These are phyloP conservation scores for Phascolomyces articulosus DNA, from an alignment of 371 early-diverging fungal species.

Conservation along the genomic window DNA sequence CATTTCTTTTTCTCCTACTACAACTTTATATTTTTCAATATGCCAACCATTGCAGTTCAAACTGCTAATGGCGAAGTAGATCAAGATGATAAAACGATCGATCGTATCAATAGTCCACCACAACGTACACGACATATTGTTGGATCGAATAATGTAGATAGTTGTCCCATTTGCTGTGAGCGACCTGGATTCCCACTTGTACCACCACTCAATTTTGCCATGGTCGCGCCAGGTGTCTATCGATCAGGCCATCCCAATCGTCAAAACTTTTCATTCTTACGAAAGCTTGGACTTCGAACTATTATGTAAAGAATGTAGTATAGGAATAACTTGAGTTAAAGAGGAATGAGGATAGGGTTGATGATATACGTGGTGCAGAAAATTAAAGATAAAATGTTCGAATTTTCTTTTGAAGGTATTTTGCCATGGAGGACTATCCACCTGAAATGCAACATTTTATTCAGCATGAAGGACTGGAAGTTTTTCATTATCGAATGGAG, in stretches of 20 bases:
- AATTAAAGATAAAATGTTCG: too few relatives aligned
- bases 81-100: slow-evolving; percentile 6
- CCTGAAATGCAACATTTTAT: slow-evolving; percentile 81
- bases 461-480: slow-evolving; percentile 69
- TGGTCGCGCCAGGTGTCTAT: slow-evolving; percentile 86
- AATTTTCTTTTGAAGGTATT: slow-evolving; percentile 49
- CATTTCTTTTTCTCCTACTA: not conserved
- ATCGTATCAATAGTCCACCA: slow-evolving; percentile 8
- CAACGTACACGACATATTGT: slow-evolving; percentile 20
- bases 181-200: slow-evolving; percentile 62
- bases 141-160: slow-evolving; percentile 16
- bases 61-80: slow-evolving; percentile 22
- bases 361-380: too few relatives aligned
- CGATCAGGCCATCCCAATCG: slow-evolving; percentile 87
- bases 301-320: slow-evolving; percentile 61
- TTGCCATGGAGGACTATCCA: slow-evolving; percentile 82
- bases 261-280: slow-evolving; percentile 79
- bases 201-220: slow-evolving; percentile 90
- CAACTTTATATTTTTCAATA: not conserved
- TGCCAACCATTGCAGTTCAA: slow-evolving; percentile 27
- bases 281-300: slow-evolving; percentile 74
- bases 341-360: too few relatives aligned
- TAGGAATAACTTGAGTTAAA: not conserved
- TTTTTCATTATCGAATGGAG: slow-evolving; percentile 78
- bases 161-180: slow-evolving; percentile 44